These are phyloP conservation scores for Aurantiochytrium sp. DNA, from an alignment of 108 stramenopile species.

Conservation along the genomic window DNA sequence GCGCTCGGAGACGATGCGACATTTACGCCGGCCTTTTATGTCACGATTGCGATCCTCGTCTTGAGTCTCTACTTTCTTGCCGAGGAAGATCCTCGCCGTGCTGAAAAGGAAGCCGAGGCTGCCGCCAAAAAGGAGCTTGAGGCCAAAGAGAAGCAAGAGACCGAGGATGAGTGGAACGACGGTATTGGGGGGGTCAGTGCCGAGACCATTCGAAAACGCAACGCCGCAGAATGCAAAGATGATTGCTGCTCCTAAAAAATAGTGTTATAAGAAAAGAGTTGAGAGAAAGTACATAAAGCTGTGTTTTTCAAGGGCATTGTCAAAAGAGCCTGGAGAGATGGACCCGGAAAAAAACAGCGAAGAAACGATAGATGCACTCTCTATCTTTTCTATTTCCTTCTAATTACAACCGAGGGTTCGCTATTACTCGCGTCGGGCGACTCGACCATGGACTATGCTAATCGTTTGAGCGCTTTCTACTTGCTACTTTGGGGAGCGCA, in stretches of 20 bases:
- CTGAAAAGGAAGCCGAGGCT: background rate
- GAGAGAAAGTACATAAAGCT: too few relatives aligned
- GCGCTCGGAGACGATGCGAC: background rate
- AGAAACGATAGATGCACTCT: too few relatives aligned
- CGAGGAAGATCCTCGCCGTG: background rate
- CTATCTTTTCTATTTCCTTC: too few relatives aligned
- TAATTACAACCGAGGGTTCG: too few relatives aligned
- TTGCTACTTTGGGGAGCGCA: too few relatives aligned
- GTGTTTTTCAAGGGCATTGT: too few relatives aligned
- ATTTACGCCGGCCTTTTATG: background rate
- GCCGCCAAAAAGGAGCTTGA: background rate
- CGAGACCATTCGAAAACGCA: background rate
- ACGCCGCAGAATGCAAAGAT: background rate
- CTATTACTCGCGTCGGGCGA: too few relatives aligned
- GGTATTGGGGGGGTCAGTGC: background rate
- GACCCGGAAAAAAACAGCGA: too few relatives aligned
- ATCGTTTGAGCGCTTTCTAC: too few relatives aligned
- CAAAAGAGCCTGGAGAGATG: too few relatives aligned
- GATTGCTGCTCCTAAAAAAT: background rate
- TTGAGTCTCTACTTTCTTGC: background rate
- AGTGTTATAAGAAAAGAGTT: too few relatives aligned
- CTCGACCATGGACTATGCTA: too few relatives aligned
- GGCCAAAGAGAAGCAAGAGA: background rate
- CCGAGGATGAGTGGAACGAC: background rate
- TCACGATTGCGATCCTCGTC: background rate